These are phyloP conservation scores for Cenococcum geophilum DNA, from an alignment of 495 filamentous ascomycete genomes.

Conservation along the genomic window DNA sequence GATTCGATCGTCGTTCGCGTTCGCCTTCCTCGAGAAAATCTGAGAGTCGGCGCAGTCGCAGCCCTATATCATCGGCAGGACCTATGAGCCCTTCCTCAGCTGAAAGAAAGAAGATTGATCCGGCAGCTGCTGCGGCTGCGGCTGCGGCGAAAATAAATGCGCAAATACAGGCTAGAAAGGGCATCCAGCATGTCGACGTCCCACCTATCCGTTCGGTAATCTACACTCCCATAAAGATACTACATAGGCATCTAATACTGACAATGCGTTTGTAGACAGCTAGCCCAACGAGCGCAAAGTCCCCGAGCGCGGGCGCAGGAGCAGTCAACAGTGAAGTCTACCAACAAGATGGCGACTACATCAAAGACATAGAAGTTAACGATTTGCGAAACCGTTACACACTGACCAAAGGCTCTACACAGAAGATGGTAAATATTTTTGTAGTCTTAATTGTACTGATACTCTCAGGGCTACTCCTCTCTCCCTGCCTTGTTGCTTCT, in stretches of 20 bases:
- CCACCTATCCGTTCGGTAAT: conserved; percentile 71
- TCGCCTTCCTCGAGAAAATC: conserved; percentile 63
- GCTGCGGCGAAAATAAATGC: conserved; percentile 93
- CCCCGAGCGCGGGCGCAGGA: conserved; percentile 41
- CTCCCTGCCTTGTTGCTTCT: conserved; percentile 31
- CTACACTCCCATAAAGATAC: background rate
- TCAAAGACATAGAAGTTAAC: conserved; percentile 98
- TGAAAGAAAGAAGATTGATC: conserved; percentile 42
- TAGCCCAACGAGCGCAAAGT: conserved; percentile 46
- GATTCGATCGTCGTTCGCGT: conserved; percentile 81
- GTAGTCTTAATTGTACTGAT: conserved; percentile 67
- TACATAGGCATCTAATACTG: conserved; percentile 25
- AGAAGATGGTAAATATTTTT: conserved; percentile 98
- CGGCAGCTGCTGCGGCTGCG: conserved; percentile 74
- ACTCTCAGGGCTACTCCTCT: conserved; percentile 50
- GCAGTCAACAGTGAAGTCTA: conserved; percentile 82
- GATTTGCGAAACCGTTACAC: conserved; percentile 95
- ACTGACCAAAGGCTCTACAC: conserved; percentile 93
- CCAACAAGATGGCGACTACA: conserved; percentile 91
- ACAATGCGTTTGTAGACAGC: conserved; percentile 41
- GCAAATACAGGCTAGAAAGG: conserved; percentile 84
- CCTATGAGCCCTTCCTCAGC: conserved; percentile 46
- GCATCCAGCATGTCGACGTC: conserved; percentile 88
- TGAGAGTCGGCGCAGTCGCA: conserved; percentile 66
- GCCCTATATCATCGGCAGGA: conserved; percentile 59